These are phyloP conservation scores for Tetrahymena elliotti DNA, from an alignment of 73 alveolate species.

Conservation along the genomic window DNA sequence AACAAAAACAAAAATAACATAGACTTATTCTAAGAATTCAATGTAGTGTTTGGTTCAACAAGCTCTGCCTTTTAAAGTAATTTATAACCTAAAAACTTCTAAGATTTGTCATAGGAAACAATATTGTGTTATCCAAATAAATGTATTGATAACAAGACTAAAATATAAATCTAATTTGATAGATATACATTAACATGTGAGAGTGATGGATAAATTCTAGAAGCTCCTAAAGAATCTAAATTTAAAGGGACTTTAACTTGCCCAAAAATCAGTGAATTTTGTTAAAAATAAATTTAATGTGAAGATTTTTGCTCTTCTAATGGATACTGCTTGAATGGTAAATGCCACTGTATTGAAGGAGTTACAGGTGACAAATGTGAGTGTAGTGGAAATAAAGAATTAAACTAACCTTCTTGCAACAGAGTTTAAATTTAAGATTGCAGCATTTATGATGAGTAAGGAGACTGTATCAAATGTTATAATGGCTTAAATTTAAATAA, in stretches of 20 bases:
- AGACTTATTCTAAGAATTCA: not conserved
- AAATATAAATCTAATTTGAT: not conserved
- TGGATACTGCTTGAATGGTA: not conserved
- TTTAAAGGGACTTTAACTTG: not conserved
- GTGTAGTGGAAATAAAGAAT: not conserved
- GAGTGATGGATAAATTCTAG: not conserved
- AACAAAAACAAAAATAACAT: not conserved
- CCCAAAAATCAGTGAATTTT: not conserved
- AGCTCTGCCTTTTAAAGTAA: not conserved
- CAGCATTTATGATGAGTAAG: not conserved
- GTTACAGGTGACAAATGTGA: not conserved
- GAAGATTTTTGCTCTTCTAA: not conserved
- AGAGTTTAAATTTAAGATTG: not conserved
- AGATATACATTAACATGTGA: not conserved
- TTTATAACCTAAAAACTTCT: not conserved
- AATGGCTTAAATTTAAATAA: not conserved
- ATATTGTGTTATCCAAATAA: not conserved
- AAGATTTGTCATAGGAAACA: not conserved
- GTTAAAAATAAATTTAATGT: not conserved
- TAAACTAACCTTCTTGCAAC: not conserved
- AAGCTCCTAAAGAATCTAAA: not conserved
- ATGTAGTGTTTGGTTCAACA: not conserved
- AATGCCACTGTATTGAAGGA: not conserved
- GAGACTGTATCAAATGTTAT: not conserved
- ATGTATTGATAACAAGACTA: not conserved